Evolutionary conservation across 148 eudicot genomes (phyloP).

Genomic region (Gaultheria prostrata): DNA sequence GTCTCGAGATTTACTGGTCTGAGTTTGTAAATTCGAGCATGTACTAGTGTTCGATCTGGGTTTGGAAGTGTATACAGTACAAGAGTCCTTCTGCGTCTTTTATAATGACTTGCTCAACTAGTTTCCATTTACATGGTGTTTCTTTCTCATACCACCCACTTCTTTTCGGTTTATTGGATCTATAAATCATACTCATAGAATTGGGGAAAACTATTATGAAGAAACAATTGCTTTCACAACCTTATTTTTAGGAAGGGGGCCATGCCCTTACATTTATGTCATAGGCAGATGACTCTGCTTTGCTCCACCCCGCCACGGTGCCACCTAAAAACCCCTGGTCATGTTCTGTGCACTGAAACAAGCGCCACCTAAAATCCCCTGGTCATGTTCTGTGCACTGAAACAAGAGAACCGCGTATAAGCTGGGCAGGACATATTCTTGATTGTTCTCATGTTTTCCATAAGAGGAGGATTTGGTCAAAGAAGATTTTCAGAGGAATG

Average conservation of each 20-base stretch:
- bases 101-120: too few species aligned
- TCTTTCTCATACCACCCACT: neutral
- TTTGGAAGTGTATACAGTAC: neutral
- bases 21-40: neutral
- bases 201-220: neutral
- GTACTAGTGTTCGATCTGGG: neutral
- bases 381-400: too few species aligned
- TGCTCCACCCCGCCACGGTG: neutral
- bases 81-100: too few species aligned
- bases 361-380: too few species aligned
- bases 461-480: too few species aligned
- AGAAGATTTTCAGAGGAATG: too few species aligned
- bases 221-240: neutral
- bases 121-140: neutral
- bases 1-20: neutral
- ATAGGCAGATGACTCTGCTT: neutral
- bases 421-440: neutral
- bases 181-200: neutral
- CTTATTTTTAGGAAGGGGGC: neutral
- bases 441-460: too few species aligned
- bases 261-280: neutral
- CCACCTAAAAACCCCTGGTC: neutral
- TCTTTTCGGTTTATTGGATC: too few species aligned
- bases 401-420: neutral
- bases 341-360: neutral